These are phyloP conservation scores for Boechera stricta DNA, from an alignment of 345 rosid species.

Conservation along the genomic window DNA sequence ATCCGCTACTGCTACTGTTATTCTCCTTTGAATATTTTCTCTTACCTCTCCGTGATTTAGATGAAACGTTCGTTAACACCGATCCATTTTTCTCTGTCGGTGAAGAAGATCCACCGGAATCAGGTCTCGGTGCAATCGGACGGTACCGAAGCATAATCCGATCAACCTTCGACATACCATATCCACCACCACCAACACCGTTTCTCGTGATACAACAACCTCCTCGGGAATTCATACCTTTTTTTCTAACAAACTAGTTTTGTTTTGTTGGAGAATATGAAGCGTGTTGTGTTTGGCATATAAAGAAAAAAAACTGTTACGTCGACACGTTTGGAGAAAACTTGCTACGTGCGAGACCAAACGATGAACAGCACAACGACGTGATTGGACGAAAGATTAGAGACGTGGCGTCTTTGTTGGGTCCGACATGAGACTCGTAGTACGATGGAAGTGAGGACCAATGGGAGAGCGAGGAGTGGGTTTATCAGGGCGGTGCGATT, in stretches of 20 bases:
- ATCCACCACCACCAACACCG: conserved; percentile 37
- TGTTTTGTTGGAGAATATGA: conserved; percentile 39
- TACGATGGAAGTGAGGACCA: conserved; percentile 16
- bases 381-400: conserved; percentile 33
- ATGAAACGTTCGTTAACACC: neutral
- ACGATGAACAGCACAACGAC: conserved; percentile 40
- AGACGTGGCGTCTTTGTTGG: conserved; percentile 35
- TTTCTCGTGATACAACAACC: conserved; percentile 80
- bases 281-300: neutral
- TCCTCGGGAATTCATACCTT: conserved; percentile 57
- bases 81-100: conserved; percentile 15
- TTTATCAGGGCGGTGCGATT: conserved; percentile 22
- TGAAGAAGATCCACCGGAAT: conserved; percentile 44
- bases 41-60: conserved; percentile 53
- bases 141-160: conserved; percentile 80
- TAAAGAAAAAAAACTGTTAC: conserved; percentile 28
- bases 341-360: conserved; percentile 51
- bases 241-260: neutral
- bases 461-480: conserved; percentile 27
- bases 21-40: conserved; percentile 46
- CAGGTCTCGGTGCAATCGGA: conserved; percentile 87
- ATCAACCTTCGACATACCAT: conserved; percentile 66
- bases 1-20: conserved; percentile 37
- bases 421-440: conserved; percentile 13
- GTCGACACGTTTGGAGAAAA: conserved; percentile 56